phyloP scores from a whole-genome alignment of 371 early-diverging fungal genomes.

The Thermomucor indicae-seudaticae region DNA sequence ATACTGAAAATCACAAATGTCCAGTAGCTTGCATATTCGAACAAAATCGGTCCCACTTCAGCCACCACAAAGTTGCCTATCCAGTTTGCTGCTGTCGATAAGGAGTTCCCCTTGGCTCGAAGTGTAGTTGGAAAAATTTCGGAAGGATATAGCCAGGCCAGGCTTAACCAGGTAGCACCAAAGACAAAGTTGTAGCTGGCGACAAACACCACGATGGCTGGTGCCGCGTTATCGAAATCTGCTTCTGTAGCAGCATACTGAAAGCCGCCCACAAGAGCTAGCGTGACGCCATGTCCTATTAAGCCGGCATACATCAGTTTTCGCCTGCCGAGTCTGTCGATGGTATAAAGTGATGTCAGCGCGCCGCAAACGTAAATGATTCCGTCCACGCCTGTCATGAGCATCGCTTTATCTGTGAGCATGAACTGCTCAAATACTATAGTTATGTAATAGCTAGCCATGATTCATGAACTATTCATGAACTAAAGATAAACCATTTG shows the following conservation, averaged over 20 bases:
- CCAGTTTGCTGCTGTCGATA: conserved; percentile 71
- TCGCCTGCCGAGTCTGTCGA: conserved; percentile 32
- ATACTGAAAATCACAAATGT: conserved; percentile 46
- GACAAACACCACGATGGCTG: conserved; percentile 19
- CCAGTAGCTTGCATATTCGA: conserved; percentile 36
- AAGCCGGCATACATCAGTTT: conserved; percentile 26
- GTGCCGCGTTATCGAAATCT: conserved; percentile 8
- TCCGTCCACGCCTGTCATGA: conserved; percentile 45
- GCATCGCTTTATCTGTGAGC: conserved; percentile 30
- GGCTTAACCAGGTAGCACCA: conserved; percentile 57
- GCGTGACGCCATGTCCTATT: conserved; percentile 26
- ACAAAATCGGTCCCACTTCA: conserved; percentile 39
- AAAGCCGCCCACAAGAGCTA: conserved; percentile 24
- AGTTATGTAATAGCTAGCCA: conserved; percentile 40
- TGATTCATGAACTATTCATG: too few species aligned
- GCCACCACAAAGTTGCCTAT: conserved; percentile 51
- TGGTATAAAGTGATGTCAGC: conserved; percentile 34
- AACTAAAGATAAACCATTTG: too few species aligned
- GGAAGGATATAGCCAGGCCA: conserved; percentile 50
- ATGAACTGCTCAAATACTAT: conserved; percentile 41
- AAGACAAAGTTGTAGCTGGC: conserved; percentile 41
- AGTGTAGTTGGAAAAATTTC: conserved; percentile 50
- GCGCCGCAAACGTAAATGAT: conserved; percentile 44
- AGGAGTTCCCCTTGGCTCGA: conserved; percentile 46
- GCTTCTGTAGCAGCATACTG: conserved; percentile 19